These are phyloP conservation scores for Fusarium sarcochroum DNA, from an alignment of 2,329 filamentous ascomycete genomes.

Conservation along the genomic window DNA sequence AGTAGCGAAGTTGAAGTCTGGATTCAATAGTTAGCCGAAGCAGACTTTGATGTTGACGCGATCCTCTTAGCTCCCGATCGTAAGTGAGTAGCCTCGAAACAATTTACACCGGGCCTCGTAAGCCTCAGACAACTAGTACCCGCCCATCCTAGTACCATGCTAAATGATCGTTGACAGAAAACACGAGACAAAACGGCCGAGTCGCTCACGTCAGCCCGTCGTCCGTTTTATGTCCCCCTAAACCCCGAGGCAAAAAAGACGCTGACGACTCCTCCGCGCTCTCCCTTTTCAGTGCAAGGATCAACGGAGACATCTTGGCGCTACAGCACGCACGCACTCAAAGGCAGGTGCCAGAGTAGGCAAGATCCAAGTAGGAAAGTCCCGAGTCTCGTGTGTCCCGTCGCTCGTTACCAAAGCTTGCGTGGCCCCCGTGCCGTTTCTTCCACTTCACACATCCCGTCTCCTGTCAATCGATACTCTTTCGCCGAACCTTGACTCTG, in stretches of 20 bases:
- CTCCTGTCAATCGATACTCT: conserved; percentile 38
- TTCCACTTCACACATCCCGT: conserved; percentile 33
- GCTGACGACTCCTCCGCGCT: conserved; percentile 30
- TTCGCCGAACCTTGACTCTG: conserved; percentile 21
- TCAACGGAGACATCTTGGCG: conserved; percentile 39
- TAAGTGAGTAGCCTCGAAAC: not conserved
- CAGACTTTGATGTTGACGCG: not conserved
- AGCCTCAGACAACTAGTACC: conserved; percentile 19
- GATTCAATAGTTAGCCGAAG: not conserved
- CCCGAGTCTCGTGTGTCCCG: conserved; percentile 22
- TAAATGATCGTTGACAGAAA: conserved; percentile 23
- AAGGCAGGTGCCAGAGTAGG: conserved; percentile 19
- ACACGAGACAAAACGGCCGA: conserved; percentile 21
- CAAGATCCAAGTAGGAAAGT: conserved; percentile 38
- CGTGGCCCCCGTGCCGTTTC: conserved; percentile 44
- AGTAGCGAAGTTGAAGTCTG: not conserved
- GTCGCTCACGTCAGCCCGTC: not conserved
- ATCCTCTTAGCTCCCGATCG: conserved; percentile 4
- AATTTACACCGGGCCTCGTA: conserved; percentile 23
- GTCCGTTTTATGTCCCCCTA: conserved; percentile 13
- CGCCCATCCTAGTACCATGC: conserved; percentile 4
- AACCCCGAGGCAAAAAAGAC: conserved; percentile 6
- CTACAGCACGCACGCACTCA: conserved; percentile 21
- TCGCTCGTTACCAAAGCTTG: conserved; percentile 35
- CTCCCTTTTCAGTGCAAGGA: conserved; percentile 35